Percentiles rank a stretch among this genome's conserved stretches.
These are phyloP conservation scores for Ceratorhiza oryzae-sativae DNA, from an alignment of 1,284 basidiomycete genomes.

Conservation along the genomic window DNA sequence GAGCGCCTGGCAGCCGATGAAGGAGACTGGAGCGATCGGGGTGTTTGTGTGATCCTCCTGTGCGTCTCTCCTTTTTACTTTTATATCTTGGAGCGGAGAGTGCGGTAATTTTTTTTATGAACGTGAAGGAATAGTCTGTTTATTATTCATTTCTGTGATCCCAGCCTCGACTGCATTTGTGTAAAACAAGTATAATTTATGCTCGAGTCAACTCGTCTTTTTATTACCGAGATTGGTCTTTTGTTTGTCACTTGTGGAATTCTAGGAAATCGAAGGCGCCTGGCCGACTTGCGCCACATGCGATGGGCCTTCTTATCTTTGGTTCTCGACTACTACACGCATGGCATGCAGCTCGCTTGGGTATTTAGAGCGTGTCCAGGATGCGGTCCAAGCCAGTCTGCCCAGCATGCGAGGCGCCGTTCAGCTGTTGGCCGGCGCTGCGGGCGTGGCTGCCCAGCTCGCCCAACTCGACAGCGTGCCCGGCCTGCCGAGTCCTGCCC, in stretches of 20 bases:
- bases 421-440: background rate
- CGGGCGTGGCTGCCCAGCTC: constrained; percentile 7
- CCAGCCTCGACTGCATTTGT: too few species aligned
- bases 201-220: background rate
- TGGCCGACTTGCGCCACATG: background rate
- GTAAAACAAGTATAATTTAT: constrained; percentile 6
- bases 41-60: constrained; percentile 17
- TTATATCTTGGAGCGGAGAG: too few species aligned
- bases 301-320: background rate
- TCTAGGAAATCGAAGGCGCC: background rate
- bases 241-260: too few species aligned
- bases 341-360: constrained; percentile 1
- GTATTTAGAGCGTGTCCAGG: background rate
- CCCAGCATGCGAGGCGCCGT: background rate
- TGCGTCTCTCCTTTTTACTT: background rate
- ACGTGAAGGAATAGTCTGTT: background rate
- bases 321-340: background rate
- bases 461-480: constrained; percentile 20
- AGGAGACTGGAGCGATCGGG: constrained; percentile 7
- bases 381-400: background rate
- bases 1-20: constrained; percentile 10
- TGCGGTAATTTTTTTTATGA: too few species aligned
- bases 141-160: too few species aligned
- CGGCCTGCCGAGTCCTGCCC: constrained; percentile 22
- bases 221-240: too few species aligned